Evolutionary conservation across 164 flowering plant genomes (phyloP).

Genomic region (Litsea cubeba): DNA sequence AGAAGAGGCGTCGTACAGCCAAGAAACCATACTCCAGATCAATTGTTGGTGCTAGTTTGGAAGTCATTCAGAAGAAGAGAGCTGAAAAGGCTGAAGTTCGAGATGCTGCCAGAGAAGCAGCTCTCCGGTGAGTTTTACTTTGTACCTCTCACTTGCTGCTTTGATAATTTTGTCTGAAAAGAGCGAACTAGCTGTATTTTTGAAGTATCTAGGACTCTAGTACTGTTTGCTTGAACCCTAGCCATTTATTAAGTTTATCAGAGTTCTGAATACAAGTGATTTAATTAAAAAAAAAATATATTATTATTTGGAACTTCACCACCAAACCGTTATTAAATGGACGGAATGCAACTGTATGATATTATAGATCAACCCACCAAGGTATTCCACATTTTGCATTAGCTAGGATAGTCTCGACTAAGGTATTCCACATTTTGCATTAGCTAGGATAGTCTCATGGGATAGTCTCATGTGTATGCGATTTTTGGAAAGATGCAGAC

Average conservation of each 20-base stretch:
- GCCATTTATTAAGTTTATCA: too few relatives aligned
- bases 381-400: neutral
- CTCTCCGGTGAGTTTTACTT: slow-evolving; percentile 30
- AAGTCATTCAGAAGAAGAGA: slow-evolving; percentile 48
- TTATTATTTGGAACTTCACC: neutral
- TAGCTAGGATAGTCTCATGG: neutral
- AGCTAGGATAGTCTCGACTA: neutral
- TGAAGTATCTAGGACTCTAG: neutral
- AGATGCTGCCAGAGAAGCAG: slow-evolving; percentile 53
- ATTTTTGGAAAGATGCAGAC: neutral
- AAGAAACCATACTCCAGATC: slow-evolving; percentile 51
- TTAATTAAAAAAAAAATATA: neutral
- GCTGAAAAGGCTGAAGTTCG: slow-evolving; percentile 46
- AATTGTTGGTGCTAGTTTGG: slow-evolving; percentile 47
- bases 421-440: neutral
- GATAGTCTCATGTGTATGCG: neutral
- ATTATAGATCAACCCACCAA: neutral
- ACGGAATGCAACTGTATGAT: neutral
- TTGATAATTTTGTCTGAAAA: neutral
- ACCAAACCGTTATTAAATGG: neutral
- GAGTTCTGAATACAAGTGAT: neutral
- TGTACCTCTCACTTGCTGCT: neutral
- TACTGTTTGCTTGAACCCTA: neutral
- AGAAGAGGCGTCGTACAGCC: slow-evolving; percentile 44
- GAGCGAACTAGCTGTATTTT: neutral